phyloP scores from a whole-genome alignment of 1,284 basidiomycete species.

The Blastosporella zonata region DNA sequence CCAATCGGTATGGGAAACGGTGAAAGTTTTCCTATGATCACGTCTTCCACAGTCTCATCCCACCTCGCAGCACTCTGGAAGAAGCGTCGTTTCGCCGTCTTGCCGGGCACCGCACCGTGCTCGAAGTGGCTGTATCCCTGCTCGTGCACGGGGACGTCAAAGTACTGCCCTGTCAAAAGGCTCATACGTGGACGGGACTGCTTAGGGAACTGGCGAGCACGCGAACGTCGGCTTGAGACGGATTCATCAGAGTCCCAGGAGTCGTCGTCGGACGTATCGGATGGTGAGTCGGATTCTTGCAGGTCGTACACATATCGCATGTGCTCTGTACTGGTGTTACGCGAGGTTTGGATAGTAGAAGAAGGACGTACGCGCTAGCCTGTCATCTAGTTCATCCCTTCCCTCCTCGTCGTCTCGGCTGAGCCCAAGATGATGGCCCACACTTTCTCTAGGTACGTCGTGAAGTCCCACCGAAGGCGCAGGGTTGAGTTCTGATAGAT shows the following conservation, averaged over 20 bases:
- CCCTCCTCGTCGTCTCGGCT: conserved; percentile 44
- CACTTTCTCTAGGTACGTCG: conserved; percentile 69
- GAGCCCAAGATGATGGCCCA: conserved; percentile 63
- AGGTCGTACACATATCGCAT: conserved; percentile 62
- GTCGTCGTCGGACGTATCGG: conserved; percentile 43
- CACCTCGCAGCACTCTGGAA: conserved; percentile 46
- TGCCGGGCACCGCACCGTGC: conserved; percentile 25
- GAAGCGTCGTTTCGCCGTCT: conserved; percentile 45
- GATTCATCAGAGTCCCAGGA: conserved; percentile 53
- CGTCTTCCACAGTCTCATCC: conserved; percentile 28
- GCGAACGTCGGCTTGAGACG: conserved; percentile 31
- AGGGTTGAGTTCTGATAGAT: conserved; percentile 62
- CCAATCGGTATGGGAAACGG: conserved; percentile 17
- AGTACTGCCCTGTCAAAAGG: conserved; percentile 57
- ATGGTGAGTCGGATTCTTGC: conserved; percentile 48
- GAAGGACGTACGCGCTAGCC: conserved; percentile 58
- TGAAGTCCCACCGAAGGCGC: conserved; percentile 91
- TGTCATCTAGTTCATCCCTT: conserved; percentile 61
- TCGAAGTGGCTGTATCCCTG: conserved; percentile 36
- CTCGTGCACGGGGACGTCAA: conserved; percentile 41
- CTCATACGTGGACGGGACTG: conserved; percentile 57
- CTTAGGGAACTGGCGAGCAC: conserved; percentile 26
- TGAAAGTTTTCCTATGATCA: conserved; percentile 18
- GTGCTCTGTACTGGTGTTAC: conserved; percentile 43
- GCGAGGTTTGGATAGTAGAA: background rate